Conservation (phyloP, 352 stramenopile genomes). For the Globisporangium rhizosaccharum region DNA sequence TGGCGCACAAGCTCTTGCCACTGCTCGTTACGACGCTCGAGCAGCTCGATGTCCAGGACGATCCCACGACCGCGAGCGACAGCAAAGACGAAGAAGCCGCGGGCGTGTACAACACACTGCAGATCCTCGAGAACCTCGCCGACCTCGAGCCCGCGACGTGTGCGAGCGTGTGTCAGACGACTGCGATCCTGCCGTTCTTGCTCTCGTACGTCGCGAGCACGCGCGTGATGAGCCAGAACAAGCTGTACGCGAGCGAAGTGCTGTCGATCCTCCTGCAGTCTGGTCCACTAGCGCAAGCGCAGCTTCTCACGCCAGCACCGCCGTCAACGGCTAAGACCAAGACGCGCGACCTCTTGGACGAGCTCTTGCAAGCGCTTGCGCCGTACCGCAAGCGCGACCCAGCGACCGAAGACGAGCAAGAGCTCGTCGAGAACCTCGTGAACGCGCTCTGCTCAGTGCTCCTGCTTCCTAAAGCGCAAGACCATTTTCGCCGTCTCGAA, state of each 20-base stretch:
- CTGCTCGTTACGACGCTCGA: constrained; percentile 45
- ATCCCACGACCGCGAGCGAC: constrained; percentile 5
- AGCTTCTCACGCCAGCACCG: constrained; percentile 22
- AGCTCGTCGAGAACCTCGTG: constrained; percentile 93
- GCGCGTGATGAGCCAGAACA: constrained; percentile 56
- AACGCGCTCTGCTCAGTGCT: constrained; percentile 83
- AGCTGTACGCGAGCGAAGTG: constrained; percentile 82
- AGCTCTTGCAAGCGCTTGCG: constrained; percentile 86
- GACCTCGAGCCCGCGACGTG: constrained; percentile 51
- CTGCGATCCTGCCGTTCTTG: constrained; percentile 52
- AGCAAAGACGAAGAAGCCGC: constrained; percentile 54
- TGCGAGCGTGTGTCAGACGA: constrained; percentile 36
- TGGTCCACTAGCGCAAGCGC: constrained; percentile 30
- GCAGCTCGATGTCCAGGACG: constrained; percentile 22
- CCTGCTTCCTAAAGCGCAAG: constrained; percentile 35
- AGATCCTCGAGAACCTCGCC: constrained; percentile 77
- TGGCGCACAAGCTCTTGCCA: constrained; percentile 54
- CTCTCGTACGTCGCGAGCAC: constrained; percentile 37
- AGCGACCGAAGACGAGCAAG: constrained; percentile 74
- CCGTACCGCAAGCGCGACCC: constrained; percentile 87
- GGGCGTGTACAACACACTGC: constrained; percentile 74
- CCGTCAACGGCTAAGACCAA: constrained; percentile 1
- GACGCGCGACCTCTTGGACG: constrained; percentile 82
- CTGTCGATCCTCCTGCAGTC: constrained; percentile 82
- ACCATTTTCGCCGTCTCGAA: constrained; percentile 66